A percentile compares a stretch with the other conserved stretches of the same genome.
These are phyloP conservation scores for Acanthamoeba royreba DNA, from an alignment of 208 protist species.

Conservation along the genomic window DNA sequence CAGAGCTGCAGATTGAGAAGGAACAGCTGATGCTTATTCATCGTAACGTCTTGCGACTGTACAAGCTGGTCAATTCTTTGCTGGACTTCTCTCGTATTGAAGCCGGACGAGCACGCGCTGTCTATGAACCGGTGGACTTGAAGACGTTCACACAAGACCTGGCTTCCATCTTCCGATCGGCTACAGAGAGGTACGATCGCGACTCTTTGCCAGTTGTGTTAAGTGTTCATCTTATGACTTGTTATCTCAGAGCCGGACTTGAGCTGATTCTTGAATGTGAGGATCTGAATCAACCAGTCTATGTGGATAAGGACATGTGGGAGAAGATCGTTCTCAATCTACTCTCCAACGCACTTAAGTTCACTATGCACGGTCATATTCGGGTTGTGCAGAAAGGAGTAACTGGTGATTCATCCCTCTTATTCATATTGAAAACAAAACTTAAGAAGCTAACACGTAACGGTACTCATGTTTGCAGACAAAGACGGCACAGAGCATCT, in stretches of 20 bases:
- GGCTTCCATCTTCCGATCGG: neutral
- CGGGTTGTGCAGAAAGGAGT: neutral
- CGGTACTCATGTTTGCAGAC: neutral
- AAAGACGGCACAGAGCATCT: neutral
- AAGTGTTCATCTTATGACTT: neutral
- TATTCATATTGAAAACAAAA: neutral
- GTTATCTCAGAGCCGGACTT: neutral
- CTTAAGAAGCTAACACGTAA: neutral
- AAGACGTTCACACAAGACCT: neutral
- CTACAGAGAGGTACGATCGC: neutral
- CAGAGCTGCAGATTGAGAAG: neutral
- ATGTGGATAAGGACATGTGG: conserved; percentile 48
- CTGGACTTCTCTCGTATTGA: conserved; percentile 55
- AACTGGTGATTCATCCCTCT: neutral
- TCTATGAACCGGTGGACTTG: conserved; percentile 56
- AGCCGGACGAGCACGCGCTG: conserved; percentile 43
- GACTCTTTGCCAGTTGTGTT: neutral
- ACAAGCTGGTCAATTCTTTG: conserved; percentile 54
- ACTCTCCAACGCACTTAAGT: conserved; percentile 56
- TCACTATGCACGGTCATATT: conserved; percentile 49
- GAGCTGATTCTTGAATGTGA: neutral
- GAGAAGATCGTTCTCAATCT: conserved; percentile 59
- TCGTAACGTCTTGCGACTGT: neutral
- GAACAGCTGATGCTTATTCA: neutral
- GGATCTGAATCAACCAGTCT: neutral